phyloP scores from a whole-genome alignment of 257 asterid genomes.

The Jacaranda mimosifolia region DNA sequence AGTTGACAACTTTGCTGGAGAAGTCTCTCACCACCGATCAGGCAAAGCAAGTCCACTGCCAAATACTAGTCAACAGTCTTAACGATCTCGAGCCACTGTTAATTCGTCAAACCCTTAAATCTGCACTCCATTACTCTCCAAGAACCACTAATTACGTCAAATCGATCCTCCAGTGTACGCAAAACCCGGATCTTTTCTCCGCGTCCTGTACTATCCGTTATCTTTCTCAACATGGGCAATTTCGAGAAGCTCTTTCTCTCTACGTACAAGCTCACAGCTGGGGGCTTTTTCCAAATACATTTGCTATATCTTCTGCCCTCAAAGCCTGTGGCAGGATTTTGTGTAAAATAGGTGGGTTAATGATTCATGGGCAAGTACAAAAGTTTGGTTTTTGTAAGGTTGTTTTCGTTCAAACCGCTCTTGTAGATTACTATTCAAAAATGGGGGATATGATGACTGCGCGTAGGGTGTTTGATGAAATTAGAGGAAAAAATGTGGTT shows the following conservation, averaged over 20 bases:
- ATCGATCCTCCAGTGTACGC: slow-evolving; percentile 49
- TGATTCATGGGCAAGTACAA: slow-evolving; percentile 73
- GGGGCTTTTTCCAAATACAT: slow-evolving; percentile 70
- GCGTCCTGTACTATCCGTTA: slow-evolving; percentile 65
- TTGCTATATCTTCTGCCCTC: slow-evolving; percentile 70
- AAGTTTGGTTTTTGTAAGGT: slow-evolving; percentile 63
- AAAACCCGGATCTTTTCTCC: slow-evolving; percentile 48
- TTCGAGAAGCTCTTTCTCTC: slow-evolving; percentile 57
- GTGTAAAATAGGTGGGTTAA: slow-evolving; percentile 53
- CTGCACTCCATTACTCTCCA: slow-evolving; percentile 39
- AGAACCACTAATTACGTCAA: slow-evolving; percentile 46
- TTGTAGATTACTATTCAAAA: slow-evolving; percentile 79
- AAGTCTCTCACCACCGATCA: slow-evolving; percentile 46
- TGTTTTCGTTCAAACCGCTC: slow-evolving; percentile 84
- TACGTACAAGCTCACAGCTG: slow-evolving; percentile 57
- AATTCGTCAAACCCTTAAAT: slow-evolving; percentile 52
- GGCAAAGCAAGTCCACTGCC: slow-evolving; percentile 74
- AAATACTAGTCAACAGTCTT: slow-evolving; percentile 52
- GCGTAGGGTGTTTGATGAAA: slow-evolving; percentile 70
- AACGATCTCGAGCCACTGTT: slow-evolving; percentile 54
- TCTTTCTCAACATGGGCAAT: slow-evolving; percentile 67
- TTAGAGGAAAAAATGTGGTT: slow-evolving; percentile 65
- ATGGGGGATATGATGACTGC: slow-evolving; percentile 69
- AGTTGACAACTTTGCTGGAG: slow-evolving; percentile 45
- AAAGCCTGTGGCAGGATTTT: slow-evolving; percentile 71